Evolutionary conservation across 495 filamentous ascomycete species (phyloP), one percentile per base, ranked within the genome.

Genomic region (Collariella sp.): DNA sequence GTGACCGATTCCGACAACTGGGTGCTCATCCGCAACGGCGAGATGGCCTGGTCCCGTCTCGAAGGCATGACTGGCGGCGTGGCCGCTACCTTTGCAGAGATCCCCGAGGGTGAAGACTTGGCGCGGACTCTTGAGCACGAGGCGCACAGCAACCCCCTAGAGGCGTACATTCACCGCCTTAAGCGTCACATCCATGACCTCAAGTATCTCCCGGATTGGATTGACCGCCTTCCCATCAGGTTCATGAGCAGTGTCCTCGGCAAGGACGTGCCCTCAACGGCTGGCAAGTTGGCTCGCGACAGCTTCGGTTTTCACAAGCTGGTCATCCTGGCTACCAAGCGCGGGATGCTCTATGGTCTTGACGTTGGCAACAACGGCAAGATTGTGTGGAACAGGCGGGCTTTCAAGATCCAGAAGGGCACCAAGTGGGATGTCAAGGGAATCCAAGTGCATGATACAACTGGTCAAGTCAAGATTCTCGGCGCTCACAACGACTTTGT

Each of bases 231-330:
- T 19, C 86, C 87, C 10, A 61, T 67, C 29, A 81, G 85, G 19
- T 66, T 95, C 26, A 59, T 89, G 11, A 79, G 79, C 57, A 88
- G 83, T 56, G 76, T 95, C n/a, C 46, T 87, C 22, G 80, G 79
- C 42, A 76, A 72, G 2, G 78, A 80, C 36, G 66, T 61, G 16
- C 65, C 65, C 7, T 47, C 54, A 6, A 65, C 74, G 5, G 74
- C 78, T n/a, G 83, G 80, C 15, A 70, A 58, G 24, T 72, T 84
- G 31, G 72, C 76, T 12, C 72, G 84, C 12, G 88, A 96, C 63
- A 82, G 78, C 63, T 97, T 96, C 65, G 93, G 91, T 24, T 87
- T 95, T 63, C 79, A 83, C 55, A 95, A 94, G 67, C 71, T 91
- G 31, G 79, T 85, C 7, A 74, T 96, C 56, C 76, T 94, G 41